A percentile compares a stretch with the other conserved stretches of the same genome.
phyloP scores from a whole-genome alignment of 208 protist genomes.

The Tetramitus jugosus region DNA sequence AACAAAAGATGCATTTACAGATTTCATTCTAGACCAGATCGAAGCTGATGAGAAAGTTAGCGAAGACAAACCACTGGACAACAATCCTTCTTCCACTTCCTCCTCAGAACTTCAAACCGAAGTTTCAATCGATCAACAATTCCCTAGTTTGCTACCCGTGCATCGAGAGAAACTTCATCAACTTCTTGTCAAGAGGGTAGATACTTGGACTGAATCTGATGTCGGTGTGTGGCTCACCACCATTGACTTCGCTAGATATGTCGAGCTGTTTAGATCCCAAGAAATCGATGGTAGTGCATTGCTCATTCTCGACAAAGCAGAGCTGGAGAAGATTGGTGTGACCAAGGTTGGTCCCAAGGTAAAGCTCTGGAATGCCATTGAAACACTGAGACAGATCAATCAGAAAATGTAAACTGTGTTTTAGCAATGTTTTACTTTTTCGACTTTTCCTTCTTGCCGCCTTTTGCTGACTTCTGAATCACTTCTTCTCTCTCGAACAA shows the following conservation, averaged over 20 bases:
- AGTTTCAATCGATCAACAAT: too few species aligned
- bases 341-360: neutral
- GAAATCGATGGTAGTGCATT: neutral
- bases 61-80: too few species aligned
- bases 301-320: neutral
- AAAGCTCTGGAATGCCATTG: neutral
- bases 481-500: too few species aligned
- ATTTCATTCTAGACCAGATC: too few species aligned
- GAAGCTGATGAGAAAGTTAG: too few species aligned
- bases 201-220: neutral
- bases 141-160: too few species aligned
- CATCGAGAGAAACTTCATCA: neutral
- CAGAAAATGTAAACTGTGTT: neutral
- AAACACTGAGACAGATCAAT: neutral
- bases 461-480: too few species aligned
- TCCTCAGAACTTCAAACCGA: too few species aligned
- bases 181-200: neutral
- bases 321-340: neutral
- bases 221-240: neutral
- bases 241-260: neutral
- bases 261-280: neutral
- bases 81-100: too few species aligned
- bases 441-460: too few species aligned
- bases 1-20: too few species aligned
- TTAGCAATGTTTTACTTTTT: too few species aligned